phyloP scores from a whole-genome alignment of 768 basidiomycete species.

The Podaxis carcinomalis region DNA sequence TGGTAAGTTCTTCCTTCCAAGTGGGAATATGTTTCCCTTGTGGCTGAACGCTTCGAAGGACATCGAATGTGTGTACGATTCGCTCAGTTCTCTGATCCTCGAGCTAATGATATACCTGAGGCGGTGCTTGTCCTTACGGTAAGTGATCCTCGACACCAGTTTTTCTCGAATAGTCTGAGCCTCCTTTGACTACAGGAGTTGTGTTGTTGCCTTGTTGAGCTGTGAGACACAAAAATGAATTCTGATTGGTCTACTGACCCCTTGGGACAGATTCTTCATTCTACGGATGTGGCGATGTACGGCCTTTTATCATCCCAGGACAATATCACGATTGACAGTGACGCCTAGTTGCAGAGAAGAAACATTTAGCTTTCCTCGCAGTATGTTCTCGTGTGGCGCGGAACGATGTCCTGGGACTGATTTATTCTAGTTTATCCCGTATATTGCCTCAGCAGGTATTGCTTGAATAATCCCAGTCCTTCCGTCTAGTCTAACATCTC shows the following conservation, averaged over 20 bases:
- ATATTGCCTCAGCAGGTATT: neutral
- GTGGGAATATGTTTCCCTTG: neutral
- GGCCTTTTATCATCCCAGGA: neutral
- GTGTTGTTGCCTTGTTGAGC: neutral
- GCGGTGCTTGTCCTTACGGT: slow-evolving; percentile 1
- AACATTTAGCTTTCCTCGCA: neutral
- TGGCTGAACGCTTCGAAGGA: neutral
- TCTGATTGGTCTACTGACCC: neutral
- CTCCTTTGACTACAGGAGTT: neutral
- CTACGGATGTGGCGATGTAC: slow-evolving; percentile 5
- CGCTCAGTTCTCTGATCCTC: neutral
- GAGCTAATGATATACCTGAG: neutral
- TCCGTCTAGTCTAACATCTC: neutral
- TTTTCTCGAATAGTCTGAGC: neutral
- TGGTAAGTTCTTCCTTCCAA: no score
- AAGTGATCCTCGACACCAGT: neutral
- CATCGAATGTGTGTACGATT: neutral
- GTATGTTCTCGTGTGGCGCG: neutral
- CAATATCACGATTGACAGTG: neutral
- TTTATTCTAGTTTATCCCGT: neutral
- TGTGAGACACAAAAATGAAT: neutral
- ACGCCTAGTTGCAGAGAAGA: neutral
- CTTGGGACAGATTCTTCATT: neutral
- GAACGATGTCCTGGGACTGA: neutral
- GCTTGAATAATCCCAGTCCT: neutral